These are phyloP conservation scores for Aspergillus calidoustus DNA, from an alignment of 2,329 filamentous ascomycete species.

Conservation along the genomic window DNA sequence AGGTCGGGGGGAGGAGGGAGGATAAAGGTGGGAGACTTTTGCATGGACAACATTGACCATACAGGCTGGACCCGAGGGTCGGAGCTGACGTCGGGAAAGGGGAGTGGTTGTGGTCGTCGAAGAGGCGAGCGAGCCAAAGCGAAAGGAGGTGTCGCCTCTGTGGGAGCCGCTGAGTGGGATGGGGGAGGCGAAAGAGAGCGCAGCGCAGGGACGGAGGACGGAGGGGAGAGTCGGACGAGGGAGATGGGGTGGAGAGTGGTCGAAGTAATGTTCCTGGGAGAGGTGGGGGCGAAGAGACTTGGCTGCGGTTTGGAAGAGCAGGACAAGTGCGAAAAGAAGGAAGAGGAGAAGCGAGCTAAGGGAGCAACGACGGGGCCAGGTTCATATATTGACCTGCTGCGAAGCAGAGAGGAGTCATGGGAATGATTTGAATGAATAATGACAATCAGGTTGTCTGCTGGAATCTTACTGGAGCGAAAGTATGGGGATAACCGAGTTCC, in stretches of 20 bases:
- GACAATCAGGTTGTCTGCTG: conserved; percentile 10
- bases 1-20: conserved; percentile 29
- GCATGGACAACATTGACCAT: conserved; percentile 47
- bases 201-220: neutral
- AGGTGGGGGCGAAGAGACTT: conserved; percentile 20
- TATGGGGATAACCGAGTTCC: neutral
- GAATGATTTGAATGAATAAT: conserved; percentile 20
- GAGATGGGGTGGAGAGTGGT: neutral
- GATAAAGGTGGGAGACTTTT: conserved; percentile 36
- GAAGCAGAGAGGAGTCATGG: neutral
- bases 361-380: neutral
- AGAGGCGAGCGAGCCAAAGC: neutral
- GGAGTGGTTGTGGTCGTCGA: conserved; percentile 4
- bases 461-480: neutral
- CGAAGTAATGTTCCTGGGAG: neutral
- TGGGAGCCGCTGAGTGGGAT: neutral
- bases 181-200: neutral
- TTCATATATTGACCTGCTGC: neutral
- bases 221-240: conserved; percentile 1
- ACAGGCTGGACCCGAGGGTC: neutral
- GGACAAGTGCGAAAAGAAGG: neutral
- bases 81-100: neutral
- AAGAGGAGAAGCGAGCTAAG: neutral
- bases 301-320: conserved; percentile 3
- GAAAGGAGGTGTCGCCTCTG: neutral